Evolutionary conservation across 257 asterid genomes (phyloP).

Genomic region (Nicotiana tabacum): DNA sequence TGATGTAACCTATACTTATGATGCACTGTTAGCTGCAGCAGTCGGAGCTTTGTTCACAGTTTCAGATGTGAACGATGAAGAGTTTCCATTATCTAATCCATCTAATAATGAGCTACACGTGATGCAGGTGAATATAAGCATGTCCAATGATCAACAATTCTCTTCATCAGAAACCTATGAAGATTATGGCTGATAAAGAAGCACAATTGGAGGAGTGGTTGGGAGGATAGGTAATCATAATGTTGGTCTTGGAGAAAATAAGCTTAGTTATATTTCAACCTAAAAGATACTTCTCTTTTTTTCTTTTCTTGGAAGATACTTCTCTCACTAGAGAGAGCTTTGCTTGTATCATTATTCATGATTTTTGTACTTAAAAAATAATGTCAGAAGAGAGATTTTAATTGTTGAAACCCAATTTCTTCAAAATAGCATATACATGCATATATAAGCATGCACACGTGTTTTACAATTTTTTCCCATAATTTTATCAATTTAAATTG

Average conservation of each 20-base stretch:
- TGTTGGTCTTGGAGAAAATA: background rate
- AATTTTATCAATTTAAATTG: no score
- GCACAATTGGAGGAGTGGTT: slow-evolving; percentile 81
- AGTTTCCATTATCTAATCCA: slow-evolving; percentile 35
- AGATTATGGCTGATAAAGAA: slow-evolving; percentile 71
- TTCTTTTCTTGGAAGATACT: no score
- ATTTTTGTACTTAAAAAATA: no score
- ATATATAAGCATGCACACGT: no score
- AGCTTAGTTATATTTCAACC: background rate
- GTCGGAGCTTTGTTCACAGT: background rate
- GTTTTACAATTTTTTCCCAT: no score
- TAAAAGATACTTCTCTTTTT: background rate
- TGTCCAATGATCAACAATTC: slow-evolving; percentile 34
- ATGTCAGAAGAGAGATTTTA: no score
- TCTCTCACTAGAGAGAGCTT: background rate
- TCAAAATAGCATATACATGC: no score
- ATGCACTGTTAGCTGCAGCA: slow-evolving; percentile 11
- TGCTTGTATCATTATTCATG: no score
- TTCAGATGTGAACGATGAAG: slow-evolving; percentile 29
- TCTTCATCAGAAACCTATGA: slow-evolving; percentile 43
- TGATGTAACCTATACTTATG: slow-evolving; percentile 15
- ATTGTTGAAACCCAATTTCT: no score
- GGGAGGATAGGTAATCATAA: slow-evolving; percentile 20
- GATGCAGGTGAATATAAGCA: slow-evolving; percentile 26
- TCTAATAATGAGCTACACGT: slow-evolving; percentile 22